phyloP scores from a whole-genome alignment of 768 basidiomycete genomes.

The Leccinum uliginosum region DNA sequence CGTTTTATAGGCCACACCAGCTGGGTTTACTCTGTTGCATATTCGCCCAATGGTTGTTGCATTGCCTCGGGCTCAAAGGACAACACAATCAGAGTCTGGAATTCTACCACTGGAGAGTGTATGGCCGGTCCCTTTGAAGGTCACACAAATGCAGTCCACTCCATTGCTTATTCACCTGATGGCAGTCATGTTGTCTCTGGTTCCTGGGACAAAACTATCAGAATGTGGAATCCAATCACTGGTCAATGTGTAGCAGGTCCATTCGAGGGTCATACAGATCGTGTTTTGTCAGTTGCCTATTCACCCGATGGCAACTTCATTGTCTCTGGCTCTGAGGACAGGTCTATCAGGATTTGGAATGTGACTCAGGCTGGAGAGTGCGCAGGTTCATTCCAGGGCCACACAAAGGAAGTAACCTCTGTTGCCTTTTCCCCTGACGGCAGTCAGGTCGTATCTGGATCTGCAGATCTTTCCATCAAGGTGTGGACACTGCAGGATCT shows the following conservation, averaged over 20 bases:
- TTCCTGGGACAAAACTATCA: constrained; percentile 22
- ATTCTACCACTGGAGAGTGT: constrained; percentile 10
- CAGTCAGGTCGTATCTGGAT: constrained; percentile 14
- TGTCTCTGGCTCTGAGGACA: constrained; percentile 18
- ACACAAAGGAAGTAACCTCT: background rate
- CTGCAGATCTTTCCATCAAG: constrained; percentile 9
- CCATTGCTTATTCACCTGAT: constrained; percentile 21
- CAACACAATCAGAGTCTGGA: constrained; percentile 22
- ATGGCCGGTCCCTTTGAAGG: constrained; percentile 16
- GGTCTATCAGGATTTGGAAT: constrained; percentile 18
- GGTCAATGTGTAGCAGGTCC: constrained; percentile 18
- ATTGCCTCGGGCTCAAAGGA: constrained; percentile 21
- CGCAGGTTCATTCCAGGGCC: constrained; percentile 14
- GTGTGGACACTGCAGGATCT: constrained; percentile 5
- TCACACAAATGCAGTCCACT: constrained; percentile 15
- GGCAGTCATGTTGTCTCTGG: constrained; percentile 21
- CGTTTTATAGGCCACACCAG: constrained; percentile 4
- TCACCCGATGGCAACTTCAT: constrained; percentile 17
- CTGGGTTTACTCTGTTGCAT: constrained; percentile 13
- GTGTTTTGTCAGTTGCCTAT: constrained; percentile 10
- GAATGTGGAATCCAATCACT: constrained; percentile 16
- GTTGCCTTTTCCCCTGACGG: constrained; percentile 19
- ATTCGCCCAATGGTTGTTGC: constrained; percentile 27
- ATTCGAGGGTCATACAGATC: constrained; percentile 17
- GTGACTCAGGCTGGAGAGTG: constrained; percentile 16